Base-by-base conservation (phyloP, 257 asterid species). In the Striga asiatica region DNA sequence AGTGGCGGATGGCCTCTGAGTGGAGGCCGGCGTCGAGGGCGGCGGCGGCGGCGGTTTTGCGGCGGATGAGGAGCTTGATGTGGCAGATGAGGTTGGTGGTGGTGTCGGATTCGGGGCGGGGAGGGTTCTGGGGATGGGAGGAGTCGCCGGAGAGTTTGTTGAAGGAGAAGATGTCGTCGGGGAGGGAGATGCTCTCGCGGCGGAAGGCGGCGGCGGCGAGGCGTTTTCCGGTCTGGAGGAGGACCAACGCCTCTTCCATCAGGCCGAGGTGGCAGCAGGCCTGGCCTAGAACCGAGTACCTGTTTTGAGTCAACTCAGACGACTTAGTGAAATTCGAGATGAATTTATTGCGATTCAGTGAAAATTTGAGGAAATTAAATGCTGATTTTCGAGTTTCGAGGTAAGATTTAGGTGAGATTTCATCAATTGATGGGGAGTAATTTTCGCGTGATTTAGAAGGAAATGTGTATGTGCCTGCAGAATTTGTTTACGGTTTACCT, bases 191-290 rank as follows among this genome's bases (percentile, higher is more conserved):
- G 71, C 98, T 89, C 50, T 86, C 81, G 4, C 95, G 98, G 69
- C 98, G 96, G 69, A 76, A 80, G 2, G 91, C 95, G 12, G 84
- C 96, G 23, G 91, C 71, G 56, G 94, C 94, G 11, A 89, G 83
- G 68, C 96, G 96, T 73, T 83, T 89, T 0, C 92, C 94, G 16
- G 96, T 81, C 70, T 83, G 98, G 35, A 89, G 88, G 29, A 89
- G 85, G 12, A 75, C 86, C 98, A 86, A 73, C 0, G 96, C 96
- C 41, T 89, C 98, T 81, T 89, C 96, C 96, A 89, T 86, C 25
- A 89, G 65, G 0, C 98, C 98, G 39, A 89, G 69, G 66, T 81
- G 96, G 78, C 93, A 86, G 66, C 98, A 89, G 1, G 98, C 96
- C 73, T 86, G 94, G 12, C 98, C 98, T 18, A 89, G 57, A 2